Base-by-base conservation (phyloP, 345 rosid genomes). In the Corymbia maculata region DNA sequence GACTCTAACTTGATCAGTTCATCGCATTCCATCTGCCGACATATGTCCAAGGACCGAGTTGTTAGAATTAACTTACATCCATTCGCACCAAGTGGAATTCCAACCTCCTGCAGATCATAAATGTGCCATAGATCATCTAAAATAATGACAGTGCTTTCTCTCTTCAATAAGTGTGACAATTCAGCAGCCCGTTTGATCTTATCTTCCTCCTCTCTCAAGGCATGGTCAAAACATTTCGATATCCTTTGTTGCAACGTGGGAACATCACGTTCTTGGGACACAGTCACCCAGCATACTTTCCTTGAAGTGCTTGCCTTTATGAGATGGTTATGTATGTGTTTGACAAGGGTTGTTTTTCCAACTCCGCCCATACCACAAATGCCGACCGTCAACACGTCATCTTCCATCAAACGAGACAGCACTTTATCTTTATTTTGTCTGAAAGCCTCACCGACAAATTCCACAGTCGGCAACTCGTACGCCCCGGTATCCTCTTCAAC, bases 31-130 rank as follows among this genome's bases (percentile, higher is more conserved):
- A 55, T 55, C 59, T 21, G 59, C 59, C 2, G 59, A 55, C 59
- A 55, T 55, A 55, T 55, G 4, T 84, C 85, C 9, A 8, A 28
- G 16, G 88, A 85, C 32, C 91, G 87, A 45, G 89, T 89, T 22
- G 92, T 92, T 12, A 92, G 17, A 19, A 90, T 10, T 30, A 90
- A 19, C 85, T 92, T 92, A 24, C 89, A 90, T 8, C 86, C 86
- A 24, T 88, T 88, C 8, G 13, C 52, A 3, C 90, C 87, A 42
- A 84, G 50, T 26, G 70, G 85, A 36, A 19, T 30, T 17, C 85
- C 93, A 4, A 90, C 70, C 3, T 49, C 86, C 12, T 88, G 85
- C 8, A 42, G 86, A 3, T 52, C 22, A 51, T 85, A 36, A 1
- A 1, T 7, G 1, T 88, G 15, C 93, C 86, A 86, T 28, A 92